phyloP scores from a whole-genome alignment of 257 asterid species.

The Capsicum baccatum region DNA sequence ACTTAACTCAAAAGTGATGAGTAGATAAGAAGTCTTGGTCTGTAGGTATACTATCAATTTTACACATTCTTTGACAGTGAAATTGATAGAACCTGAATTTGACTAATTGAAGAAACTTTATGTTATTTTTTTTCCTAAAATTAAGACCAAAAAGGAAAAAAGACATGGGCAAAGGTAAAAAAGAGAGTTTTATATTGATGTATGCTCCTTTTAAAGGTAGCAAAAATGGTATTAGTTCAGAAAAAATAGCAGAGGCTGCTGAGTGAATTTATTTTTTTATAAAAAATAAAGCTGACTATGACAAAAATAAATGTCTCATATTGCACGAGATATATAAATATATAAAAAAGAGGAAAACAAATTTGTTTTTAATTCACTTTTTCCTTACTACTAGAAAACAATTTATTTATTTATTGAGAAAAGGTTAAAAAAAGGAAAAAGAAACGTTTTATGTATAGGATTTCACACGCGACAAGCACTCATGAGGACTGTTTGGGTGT shows the following conservation, averaged over 20 bases:
- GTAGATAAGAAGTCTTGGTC: not conserved
- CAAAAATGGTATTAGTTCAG: slow-evolving; percentile 34
- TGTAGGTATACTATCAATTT: not conserved
- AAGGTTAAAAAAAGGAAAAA: not conserved
- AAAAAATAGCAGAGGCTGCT: slow-evolving; percentile 34
- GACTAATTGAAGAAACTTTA: not conserved
- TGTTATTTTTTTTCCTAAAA: not conserved
- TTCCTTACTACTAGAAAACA: not conserved
- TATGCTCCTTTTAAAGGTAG: slow-evolving; percentile 48
- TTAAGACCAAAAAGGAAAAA: not conserved
- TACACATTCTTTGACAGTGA: not conserved
- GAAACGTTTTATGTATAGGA: not conserved
- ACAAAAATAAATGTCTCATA: slow-evolving; percentile 21
- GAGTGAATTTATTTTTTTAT: not conserved
- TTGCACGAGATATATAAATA: not conserved
- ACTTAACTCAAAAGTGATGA: not conserved
- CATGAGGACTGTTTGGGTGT: slow-evolving; percentile 33
- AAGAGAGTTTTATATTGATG: slow-evolving; percentile 32
- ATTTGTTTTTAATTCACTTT: not conserved
- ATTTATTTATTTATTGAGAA: not conserved
- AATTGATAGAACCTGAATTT: not conserved
- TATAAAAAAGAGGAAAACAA: not conserved
- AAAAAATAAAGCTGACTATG: slow-evolving; percentile 27
- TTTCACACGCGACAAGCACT: slow-evolving; percentile 80
- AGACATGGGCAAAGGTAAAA: not conserved